These are phyloP conservation scores for Saussurea involucrata DNA, from an alignment of 129 eudicot genomes.

Conservation along the genomic window DNA sequence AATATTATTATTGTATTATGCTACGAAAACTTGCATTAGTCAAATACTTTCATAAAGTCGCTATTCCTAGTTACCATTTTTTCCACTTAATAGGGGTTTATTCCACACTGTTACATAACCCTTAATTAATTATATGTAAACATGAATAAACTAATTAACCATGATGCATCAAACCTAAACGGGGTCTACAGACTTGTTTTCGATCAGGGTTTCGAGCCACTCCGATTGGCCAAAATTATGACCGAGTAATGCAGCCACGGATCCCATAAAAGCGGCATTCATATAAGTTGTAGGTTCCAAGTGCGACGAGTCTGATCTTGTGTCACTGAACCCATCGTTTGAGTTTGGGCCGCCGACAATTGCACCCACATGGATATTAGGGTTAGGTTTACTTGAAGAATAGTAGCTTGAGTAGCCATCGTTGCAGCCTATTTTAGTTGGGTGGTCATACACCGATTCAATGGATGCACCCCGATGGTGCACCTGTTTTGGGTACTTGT, in stretches of 20 bases:
- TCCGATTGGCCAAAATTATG: not conserved
- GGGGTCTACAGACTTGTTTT: not conserved
- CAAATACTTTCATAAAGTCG: not conserved
- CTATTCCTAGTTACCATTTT: not conserved
- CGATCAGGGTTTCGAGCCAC: not conserved
- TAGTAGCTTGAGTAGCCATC: conserved; percentile 51
- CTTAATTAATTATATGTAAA: not conserved
- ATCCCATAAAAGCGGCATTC: conserved; percentile 79
- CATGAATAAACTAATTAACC: no score
- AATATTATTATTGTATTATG: not conserved
- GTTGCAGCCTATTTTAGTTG: conserved; percentile 45
- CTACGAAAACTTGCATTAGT: not conserved
- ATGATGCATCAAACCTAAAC: not conserved
- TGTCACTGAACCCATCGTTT: conserved; percentile 48
- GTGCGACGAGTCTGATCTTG: conserved; percentile 51
- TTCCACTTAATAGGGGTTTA: not conserved
- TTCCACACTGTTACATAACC: not conserved
- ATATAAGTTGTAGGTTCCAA: conserved; percentile 65
- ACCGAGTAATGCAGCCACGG: conserved; percentile 40
- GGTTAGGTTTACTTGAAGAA: conserved; percentile 41
- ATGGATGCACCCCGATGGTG: conserved; percentile 81
- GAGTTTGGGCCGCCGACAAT: conserved; percentile 74
- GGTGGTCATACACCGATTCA: conserved; percentile 37
- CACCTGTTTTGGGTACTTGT: conserved; percentile 46
- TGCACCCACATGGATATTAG: conserved; percentile 63